Percentiles rank a stretch among this genome's conserved stretches.
Conservation (phyloP, 345 rosid species). For the Syzygium aqueum region DNA sequence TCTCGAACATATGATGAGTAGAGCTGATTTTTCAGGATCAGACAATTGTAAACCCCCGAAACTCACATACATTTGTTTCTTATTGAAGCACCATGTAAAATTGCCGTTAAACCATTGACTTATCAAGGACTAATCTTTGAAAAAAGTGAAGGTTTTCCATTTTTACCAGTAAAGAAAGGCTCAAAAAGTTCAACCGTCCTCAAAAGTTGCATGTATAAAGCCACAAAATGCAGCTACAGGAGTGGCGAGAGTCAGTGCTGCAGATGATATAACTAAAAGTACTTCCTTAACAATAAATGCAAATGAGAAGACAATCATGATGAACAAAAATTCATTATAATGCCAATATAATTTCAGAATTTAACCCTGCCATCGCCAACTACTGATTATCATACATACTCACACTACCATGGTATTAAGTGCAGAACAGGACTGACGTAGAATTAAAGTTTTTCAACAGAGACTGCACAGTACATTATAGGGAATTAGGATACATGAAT, state of each 20-base stretch:
- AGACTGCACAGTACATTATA: neutral
- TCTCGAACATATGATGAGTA: neutral
- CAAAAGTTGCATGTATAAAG: neutral
- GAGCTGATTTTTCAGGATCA: neutral
- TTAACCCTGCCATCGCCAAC: neutral
- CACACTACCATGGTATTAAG: neutral
- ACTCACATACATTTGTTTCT: neutral
- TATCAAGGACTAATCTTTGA: neutral
- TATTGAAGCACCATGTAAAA: neutral
- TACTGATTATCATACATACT: neutral
- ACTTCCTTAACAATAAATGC: neutral
- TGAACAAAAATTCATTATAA: neutral
- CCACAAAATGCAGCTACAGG: neutral
- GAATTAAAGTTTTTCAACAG: neutral
- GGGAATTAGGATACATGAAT: neutral
- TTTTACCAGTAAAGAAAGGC: neutral
- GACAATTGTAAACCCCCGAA: neutral
- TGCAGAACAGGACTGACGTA: neutral
- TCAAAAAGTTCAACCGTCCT: neutral
- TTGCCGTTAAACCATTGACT: neutral
- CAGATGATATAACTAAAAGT: neutral
- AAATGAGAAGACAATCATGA: neutral
- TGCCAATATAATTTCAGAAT: neutral
- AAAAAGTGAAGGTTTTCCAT: neutral
- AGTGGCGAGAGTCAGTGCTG: neutral